A percentile compares a stretch with the other conserved stretches of the same genome.
Evolutionary conservation across 306 rosid species (phyloP).

Genomic region (Echinosophora koreensis): DNA sequence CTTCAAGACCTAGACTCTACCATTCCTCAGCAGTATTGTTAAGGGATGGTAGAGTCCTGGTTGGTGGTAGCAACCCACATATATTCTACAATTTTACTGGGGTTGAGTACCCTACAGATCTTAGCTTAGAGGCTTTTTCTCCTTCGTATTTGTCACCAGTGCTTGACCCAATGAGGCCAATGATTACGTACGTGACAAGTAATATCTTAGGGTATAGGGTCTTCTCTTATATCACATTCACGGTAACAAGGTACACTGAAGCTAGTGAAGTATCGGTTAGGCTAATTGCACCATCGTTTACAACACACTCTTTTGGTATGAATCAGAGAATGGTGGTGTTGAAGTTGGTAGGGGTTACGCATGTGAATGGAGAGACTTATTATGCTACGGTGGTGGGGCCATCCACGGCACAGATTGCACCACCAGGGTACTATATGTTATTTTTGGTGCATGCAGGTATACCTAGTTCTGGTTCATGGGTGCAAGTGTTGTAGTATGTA

Average conservation of each 20-base stretch:
- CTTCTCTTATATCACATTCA: constrained; percentile 49
- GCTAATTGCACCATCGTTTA: constrained; percentile 72
- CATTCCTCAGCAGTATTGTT: constrained; percentile 71
- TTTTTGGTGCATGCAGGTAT: constrained; percentile 68
- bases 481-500: constrained; percentile 53
- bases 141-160: constrained; percentile 67
- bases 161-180: constrained; percentile 51
- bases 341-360: constrained; percentile 47
- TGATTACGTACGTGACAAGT: constrained; percentile 28
- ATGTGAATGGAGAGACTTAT: constrained; percentile 36
- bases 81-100: constrained; percentile 62
- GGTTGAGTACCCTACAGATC: constrained; percentile 72
- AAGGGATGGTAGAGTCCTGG: constrained; percentile 66
- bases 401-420: constrained; percentile 64
- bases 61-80: constrained; percentile 88
- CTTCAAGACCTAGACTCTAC: constrained; percentile 64
- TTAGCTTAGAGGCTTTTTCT: constrained; percentile 76
- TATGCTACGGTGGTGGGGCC: constrained; percentile 63
- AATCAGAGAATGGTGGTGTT: constrained; percentile 81
- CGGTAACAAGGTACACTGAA: constrained; percentile 34
- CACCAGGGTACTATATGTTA: constrained; percentile 69
- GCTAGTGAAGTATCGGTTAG: constrained; percentile 58
- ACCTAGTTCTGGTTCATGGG: constrained; percentile 76
- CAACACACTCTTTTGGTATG: constrained; percentile 74
- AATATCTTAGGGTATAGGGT: constrained; percentile 48